A percentile compares a stretch with the other conserved stretches of the same genome.
phyloP scores from a whole-genome alignment of 495 filamentous ascomycete species.

The Hypomontagnella monticulosa region DNA sequence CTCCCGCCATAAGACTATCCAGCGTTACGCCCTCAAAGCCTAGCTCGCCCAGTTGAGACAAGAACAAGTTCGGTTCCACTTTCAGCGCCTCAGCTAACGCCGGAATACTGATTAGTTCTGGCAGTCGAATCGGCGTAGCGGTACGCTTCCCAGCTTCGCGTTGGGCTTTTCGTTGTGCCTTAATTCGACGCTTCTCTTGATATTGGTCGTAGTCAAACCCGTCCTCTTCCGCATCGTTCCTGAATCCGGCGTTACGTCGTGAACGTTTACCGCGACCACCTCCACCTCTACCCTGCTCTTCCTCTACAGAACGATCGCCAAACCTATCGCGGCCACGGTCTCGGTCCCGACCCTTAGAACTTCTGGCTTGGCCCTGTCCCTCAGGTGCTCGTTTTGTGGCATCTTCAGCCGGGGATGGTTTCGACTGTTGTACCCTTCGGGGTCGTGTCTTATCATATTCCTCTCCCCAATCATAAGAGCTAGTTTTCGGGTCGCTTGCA shows the following conservation, averaged over 20 bases:
- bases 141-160: slow-evolving; percentile 46
- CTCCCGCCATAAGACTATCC: slow-evolving; percentile 86
- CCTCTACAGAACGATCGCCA: background rate
- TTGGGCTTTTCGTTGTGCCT: slow-evolving; percentile 50
- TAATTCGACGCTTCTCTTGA: slow-evolving; percentile 49
- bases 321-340: slow-evolving; percentile 8
- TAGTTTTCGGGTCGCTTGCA: background rate
- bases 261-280: slow-evolving; percentile 25
- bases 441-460: slow-evolving; percentile 13
- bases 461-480: slow-evolving; percentile 14
- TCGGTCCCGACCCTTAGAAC: background rate
- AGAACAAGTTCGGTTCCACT: slow-evolving; percentile 74
- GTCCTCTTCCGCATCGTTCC: slow-evolving; percentile 41
- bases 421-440: background rate
- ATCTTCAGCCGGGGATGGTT: background rate
- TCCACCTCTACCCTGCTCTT: background rate
- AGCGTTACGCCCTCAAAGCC: slow-evolving; percentile 85
- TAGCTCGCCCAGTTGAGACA: slow-evolving; percentile 75
- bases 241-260: slow-evolving; percentile 15
- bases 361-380: background rate
- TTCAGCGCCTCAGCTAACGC: slow-evolving; percentile 84
- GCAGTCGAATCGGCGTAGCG: slow-evolving; percentile 70
- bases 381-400: background rate
- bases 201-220: slow-evolving; percentile 49
- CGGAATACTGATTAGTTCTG: slow-evolving; percentile 87